Conservation (phyloP, 1,139 yeast genomes). For the Scheffersomyces stambukii region DNA sequence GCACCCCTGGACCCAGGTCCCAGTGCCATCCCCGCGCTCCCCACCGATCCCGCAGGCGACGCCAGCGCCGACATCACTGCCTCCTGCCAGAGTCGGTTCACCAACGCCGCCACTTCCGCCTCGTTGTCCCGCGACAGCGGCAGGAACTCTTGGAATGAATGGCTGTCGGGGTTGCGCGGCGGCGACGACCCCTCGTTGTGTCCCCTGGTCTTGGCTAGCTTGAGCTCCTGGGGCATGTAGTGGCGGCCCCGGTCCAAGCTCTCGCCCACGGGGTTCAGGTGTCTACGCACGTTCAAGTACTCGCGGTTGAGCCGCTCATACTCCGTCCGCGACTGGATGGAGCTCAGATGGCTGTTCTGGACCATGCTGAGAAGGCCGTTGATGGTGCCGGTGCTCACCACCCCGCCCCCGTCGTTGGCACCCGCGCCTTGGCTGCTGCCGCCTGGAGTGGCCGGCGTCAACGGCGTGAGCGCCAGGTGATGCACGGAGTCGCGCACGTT, state of each 20-base stretch:
- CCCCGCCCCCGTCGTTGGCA: constrained; percentile 2
- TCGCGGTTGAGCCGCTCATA: constrained; percentile 75
- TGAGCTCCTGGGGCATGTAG: constrained; percentile 17
- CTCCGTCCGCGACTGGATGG: constrained; percentile 66
- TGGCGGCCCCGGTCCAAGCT: constrained; percentile 46
- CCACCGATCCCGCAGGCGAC: constrained; percentile 4
- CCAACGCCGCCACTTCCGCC: constrained; percentile 21
- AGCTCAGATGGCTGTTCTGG: constrained; percentile 37
- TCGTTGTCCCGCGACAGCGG: constrained; percentile 30
- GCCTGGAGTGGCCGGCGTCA: constrained; percentile 7
- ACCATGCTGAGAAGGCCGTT: constrained; percentile 31
- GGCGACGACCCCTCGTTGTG: constrained; percentile 9
- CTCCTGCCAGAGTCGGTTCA: constrained; percentile 41
- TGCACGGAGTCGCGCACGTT: constrained; percentile 20
- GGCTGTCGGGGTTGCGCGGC: constrained; percentile 14
- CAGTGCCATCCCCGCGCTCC: too few species aligned
- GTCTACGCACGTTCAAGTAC: constrained; percentile 64
- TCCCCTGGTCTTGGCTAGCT: constrained; percentile 17
- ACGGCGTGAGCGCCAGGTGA: constrained; percentile 4
- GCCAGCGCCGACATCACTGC: constrained; percentile 25
- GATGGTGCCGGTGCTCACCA: constrained; percentile 16
- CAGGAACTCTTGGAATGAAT: constrained; percentile 29
- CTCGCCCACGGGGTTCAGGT: constrained; percentile 64
- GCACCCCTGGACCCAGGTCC: too few species aligned
- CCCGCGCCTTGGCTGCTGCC: constrained; percentile 1